These are phyloP conservation scores for Mortierella sp. DNA, from an alignment of 371 early-diverging fungal species.

Conservation along the genomic window DNA sequence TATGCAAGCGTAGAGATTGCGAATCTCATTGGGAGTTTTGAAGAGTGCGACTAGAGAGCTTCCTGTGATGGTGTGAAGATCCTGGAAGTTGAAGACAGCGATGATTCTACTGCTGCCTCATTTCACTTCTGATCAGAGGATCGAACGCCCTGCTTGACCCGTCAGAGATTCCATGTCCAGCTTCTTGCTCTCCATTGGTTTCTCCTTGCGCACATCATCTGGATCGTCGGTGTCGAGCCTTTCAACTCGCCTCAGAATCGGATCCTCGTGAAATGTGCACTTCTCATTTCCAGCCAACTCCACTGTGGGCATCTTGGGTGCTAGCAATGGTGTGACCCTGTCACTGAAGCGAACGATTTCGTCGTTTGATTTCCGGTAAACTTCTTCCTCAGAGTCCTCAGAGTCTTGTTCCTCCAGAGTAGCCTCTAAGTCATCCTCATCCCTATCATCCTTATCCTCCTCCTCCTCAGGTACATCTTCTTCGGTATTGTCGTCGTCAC, in stretches of 20 bases:
- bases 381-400: background rate
- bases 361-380: constrained; percentile 23
- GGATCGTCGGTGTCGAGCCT: constrained; percentile 51
- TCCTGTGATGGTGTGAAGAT: constrained; percentile 67
- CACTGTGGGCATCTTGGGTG: constrained; percentile 46
- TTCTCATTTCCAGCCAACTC: constrained; percentile 51
- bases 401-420: constrained; percentile 34
- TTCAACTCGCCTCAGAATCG: constrained; percentile 58
- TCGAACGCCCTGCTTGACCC: constrained; percentile 49
- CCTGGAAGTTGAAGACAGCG: constrained; percentile 18
- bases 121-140: constrained; percentile 41
- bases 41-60: constrained; percentile 66
- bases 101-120: constrained; percentile 19
- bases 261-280: constrained; percentile 57
- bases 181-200: constrained; percentile 42
- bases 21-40: constrained; percentile 73
- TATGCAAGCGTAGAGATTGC: constrained; percentile 77
- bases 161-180: constrained; percentile 55
- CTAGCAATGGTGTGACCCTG: constrained; percentile 43
- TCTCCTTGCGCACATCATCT: constrained; percentile 36
- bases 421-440: constrained; percentile 33
- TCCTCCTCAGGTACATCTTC: constrained; percentile 34
- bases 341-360: constrained; percentile 49
- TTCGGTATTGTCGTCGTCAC: constrained; percentile 51
- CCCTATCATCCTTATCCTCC: constrained; percentile 42